Base-by-base conservation (phyloP, 176 grass and related monocot species). In the Pharus latifolius region DNA sequence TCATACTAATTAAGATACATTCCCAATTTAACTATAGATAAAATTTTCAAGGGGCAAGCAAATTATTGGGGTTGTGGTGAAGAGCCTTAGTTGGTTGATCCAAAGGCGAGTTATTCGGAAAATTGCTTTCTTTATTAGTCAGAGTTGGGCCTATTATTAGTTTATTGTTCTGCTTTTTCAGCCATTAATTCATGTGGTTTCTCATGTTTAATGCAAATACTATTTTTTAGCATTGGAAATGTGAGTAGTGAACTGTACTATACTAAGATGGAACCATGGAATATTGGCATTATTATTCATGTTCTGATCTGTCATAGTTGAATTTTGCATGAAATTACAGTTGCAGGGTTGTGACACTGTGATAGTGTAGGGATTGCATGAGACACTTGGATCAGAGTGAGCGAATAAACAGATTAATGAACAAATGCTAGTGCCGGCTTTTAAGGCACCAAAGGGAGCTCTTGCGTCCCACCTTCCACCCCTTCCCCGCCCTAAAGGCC, bases 401-500 rank as follows among this genome's bases (percentile, higher is more conserved):
- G 52, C 41, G n/a, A 69, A 41, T 69, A 25, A 30, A 56, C 63
- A 79, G 29, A 76, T 60, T 55, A 34, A 54, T 43, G 49, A 79
- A 83, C 47, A 62, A 74, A 42, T 52, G 29, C 55, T 62, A 53
- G 29, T 55, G 58, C 63, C 69, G 75, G 28, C 32, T 54, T 69
- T 26, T 19, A 30, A 78, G 67, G 55, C 70, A 82, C 69, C 60
- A 56, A 60, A 72, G 40, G 51, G n/a, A 20, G 25, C 19, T 69
- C 50, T 76, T 83, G 50, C 75, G 56, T 75, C 65, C 83, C 70
- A 75, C 49, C 65, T 77, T 63, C 57, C 76, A 62, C 72, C 54
- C 60, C 32, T 59, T 52, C 9, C 15, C 51, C 51, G 64, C 32
- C 42, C 32, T 52, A 12, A 68, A 74, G 18, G 22, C 11, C 45